These are phyloP conservation scores for Amanita thiersii DNA, from an alignment of 768 basidiomycete genomes.

Conservation along the genomic window DNA sequence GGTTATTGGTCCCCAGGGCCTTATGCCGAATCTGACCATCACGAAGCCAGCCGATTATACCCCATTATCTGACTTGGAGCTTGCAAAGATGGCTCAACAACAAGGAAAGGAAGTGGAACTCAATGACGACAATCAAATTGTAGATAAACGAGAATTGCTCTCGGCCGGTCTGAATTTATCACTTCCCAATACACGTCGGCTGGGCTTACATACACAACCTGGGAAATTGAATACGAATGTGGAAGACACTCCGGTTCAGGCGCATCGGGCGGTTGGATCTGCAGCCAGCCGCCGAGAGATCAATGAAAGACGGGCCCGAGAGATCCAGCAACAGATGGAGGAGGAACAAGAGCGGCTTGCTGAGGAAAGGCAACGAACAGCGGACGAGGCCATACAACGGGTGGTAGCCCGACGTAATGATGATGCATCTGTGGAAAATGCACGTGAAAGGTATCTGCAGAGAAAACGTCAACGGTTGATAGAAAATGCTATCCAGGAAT, in stretches of 20 bases:
- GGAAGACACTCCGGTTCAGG: conserved; percentile 25
- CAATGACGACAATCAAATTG: conserved; percentile 95
- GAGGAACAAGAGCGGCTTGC: conserved; percentile 59
- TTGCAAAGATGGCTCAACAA: conserved; percentile 59
- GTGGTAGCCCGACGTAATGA: conserved; percentile 70
- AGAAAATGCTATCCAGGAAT: conserved; percentile 15
- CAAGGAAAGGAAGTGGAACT: conserved; percentile 85
- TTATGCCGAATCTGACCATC: conserved; percentile 64
- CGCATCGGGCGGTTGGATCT: conserved; percentile 75
- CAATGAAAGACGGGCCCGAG: conserved; percentile 70
- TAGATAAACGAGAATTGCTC: conserved; percentile 90
- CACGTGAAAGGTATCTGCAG: conserved; percentile 65
- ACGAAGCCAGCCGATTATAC: conserved; percentile 59
- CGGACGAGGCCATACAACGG: conserved; percentile 58
- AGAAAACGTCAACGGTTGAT: conserved; percentile 77
- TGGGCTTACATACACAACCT: conserved; percentile 36
- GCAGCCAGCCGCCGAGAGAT: conserved; percentile 79
- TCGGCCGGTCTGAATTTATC: conserved; percentile 90
- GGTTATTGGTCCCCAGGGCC: conserved; percentile 56
- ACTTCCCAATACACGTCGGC: conserved; percentile 67
- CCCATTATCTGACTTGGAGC: conserved; percentile 62
- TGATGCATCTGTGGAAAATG: conserved; percentile 64
- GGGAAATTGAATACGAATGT: conserved; percentile 14
- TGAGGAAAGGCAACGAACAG: conserved; percentile 47
- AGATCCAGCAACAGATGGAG: conserved; percentile 73